Base-by-base conservation (phyloP, 179 eudicot species). In the Pouteria campechiana region DNA sequence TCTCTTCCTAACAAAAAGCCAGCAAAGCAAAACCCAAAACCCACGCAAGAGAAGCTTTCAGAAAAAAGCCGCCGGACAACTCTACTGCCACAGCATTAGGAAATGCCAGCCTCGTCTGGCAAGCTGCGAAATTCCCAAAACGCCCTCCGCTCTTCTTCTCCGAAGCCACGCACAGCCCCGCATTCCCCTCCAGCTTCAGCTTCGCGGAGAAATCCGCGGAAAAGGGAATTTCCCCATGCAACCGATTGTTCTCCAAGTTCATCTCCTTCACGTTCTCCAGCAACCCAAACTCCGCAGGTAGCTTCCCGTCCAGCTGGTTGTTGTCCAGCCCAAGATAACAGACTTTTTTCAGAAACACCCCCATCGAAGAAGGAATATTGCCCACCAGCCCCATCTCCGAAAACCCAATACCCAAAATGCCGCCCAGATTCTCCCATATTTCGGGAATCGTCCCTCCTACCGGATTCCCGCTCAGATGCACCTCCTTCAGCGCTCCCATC, bases 401-500 rank as follows among this genome's bases (percentile, higher is more conserved):
- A 2, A 87, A 45, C 21, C 87, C 87, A 7, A 87, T 72, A 18
- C 79, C 79, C 37, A 58, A 12, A 46, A 87, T 52, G 32, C 84
- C 83, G 84, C 73, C 55, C 0, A 87, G 72, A 2, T 68, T 74
- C 7, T 75, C 72, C 87, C 90, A 87, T 46, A 87, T 83, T 40
- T 87, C 92, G 38, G 94, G 96, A 36, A 87, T 79, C 30, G 20
- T 37, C 76, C 96, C 96, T 72, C 96, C 94, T 0, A 87, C 58
- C 2, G 14, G 23, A 50, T 87, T 87, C 46, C 96, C 96, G 55
- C 84, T 87, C 65, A 83, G 44, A 58, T 83, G 58, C 24, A 87
- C 48, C 53, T 74, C 94, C 43, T 41, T 83, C 50, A 87, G 52
- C 0, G 51, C 50, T 0, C 28, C 16, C 90, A 87, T 72, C 41